Evolutionary conservation across 140 eudicot genomes (phyloP), one percentile per base, ranked within the genome.

Genomic region (Anethum foeniculum): DNA sequence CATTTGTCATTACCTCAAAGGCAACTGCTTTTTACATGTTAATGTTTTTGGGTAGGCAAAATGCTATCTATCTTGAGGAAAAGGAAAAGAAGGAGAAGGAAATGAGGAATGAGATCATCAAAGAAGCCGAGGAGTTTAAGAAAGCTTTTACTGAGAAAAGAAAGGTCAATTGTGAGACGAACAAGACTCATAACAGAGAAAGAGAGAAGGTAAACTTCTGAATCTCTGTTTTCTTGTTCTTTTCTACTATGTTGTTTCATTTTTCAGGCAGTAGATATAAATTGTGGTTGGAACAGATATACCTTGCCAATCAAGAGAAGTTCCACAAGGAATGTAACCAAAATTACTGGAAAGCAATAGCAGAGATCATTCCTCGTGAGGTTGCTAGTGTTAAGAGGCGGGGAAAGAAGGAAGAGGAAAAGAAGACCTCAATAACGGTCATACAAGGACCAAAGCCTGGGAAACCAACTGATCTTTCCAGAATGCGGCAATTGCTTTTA

Each of bases 371-470:
- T 15, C 96, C 97, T 7, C 92, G 87, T 15, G 97, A 92, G 78
- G 97, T 92, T 5, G 86, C 93, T 77, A 86, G 81, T 71, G 83
- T 92, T n/a, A 93, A 92, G 76, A 92, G 86, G 82, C 84, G 96
- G 75, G 85, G 88, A 64, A 86, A 81, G 62, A 88, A 88, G 77
- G 93, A 90, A 21, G 90, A 88, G 5, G 92, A 74, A 4, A 92
- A 89, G 84, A 92, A 87, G 74, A 89, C 97, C 8, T 86, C 90
- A 34, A 79, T 92, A 52, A 79, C 82, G 1, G 96, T 92, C 10
- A 49, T 92, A 48, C 91, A 92, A 21, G 97, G 97, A 10, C 97
- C 93, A 44, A 92, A 92, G 85, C 97, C 97, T 1, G 97, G 97
- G 30, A 92, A 92, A 76, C 97, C 97, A 1, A 92, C 97, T 5